Conservation (phyloP, 768 basidiomycete genomes). For the Filobasidium floriforme region DNA sequence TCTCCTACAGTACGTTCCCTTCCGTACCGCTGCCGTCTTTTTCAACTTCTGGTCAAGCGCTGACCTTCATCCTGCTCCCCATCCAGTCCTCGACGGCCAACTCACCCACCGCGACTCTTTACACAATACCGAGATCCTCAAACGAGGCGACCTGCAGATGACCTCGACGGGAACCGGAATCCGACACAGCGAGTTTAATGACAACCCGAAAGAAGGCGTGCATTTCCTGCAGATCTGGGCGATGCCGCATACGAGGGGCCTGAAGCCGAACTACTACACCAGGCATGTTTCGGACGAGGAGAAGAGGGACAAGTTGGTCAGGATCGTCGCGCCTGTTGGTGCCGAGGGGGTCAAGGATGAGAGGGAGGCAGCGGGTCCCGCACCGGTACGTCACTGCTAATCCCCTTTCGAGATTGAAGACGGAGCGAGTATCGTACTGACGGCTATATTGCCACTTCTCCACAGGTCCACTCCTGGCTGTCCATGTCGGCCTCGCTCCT, state of each 20-base stretch:
- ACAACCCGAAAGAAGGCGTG: constrained; percentile 41
- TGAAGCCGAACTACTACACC: constrained; percentile 76
- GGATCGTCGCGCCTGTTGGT: constrained; percentile 67
- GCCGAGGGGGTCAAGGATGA: constrained; percentile 55
- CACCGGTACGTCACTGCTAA: constrained; percentile 60
- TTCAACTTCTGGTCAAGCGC: neutral
- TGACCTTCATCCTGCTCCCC: neutral
- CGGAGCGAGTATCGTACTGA: neutral
- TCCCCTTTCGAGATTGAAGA: neutral
- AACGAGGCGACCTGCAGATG: constrained; percentile 81
- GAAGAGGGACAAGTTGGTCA: constrained; percentile 65
- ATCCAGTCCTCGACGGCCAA: constrained; percentile 42
- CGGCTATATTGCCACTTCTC: constrained; percentile 3
- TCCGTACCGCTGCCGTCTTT: constrained; percentile 17
- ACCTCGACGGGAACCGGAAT: constrained; percentile 90
- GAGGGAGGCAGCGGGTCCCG: constrained; percentile 67
- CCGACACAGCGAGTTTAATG: constrained; percentile 64
- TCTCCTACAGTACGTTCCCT: constrained; percentile 20
- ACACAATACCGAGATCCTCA: constrained; percentile 81
- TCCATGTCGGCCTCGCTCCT: constrained; percentile 8
- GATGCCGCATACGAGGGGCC: constrained; percentile 49
- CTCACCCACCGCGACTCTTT: constrained; percentile 69
- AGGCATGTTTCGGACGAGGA: constrained; percentile 72
- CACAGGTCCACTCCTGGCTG: constrained; percentile 39
- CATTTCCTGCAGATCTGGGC: constrained; percentile 71